Evolutionary conservation across 768 basidiomycete genomes (phyloP).

Genomic region (Hygrocybe coccinea): DNA sequence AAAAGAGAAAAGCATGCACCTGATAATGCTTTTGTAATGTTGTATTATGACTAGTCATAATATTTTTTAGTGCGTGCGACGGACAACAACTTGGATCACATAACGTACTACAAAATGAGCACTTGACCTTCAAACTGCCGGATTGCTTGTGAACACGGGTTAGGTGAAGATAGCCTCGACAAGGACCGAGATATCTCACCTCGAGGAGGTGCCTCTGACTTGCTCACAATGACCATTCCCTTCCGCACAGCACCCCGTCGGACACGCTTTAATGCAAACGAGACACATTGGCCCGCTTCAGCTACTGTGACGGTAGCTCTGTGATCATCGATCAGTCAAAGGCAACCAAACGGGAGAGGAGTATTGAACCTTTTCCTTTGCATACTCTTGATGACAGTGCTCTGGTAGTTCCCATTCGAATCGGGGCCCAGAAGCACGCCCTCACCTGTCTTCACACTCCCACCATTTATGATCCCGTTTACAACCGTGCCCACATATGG

Average conservation of each 20-base stretch:
- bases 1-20: slow-evolving; percentile 35
- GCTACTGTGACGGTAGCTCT: slow-evolving; percentile 79
- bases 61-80: neutral
- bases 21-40: slow-evolving; percentile 92
- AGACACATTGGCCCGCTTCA: slow-evolving; percentile 95
- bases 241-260: slow-evolving; percentile 78
- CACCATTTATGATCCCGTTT: slow-evolving; percentile 78
- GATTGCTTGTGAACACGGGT: slow-evolving; percentile 46
- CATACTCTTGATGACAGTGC: slow-evolving; percentile 81
- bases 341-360: neutral
- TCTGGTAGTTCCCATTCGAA: slow-evolving; percentile 81
- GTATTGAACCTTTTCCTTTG: slow-evolving; percentile 76
- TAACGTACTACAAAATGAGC: slow-evolving; percentile 79
- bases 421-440: slow-evolving; percentile 85
- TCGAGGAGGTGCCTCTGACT: slow-evolving; percentile 71
- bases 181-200: slow-evolving; percentile 38
- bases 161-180: slow-evolving; percentile 4
- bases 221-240: slow-evolving; percentile 89
- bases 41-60: slow-evolving; percentile 47
- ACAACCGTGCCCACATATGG: slow-evolving; percentile 83
- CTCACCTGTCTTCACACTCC: slow-evolving; percentile 74
- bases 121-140: slow-evolving; percentile 90
- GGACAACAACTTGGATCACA: neutral
- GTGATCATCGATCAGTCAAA: neutral
- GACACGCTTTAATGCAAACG: slow-evolving; percentile 87